These are phyloP conservation scores for Cucurbita argyrosperma DNA, from an alignment of 306 rosid genomes.

Conservation along the genomic window DNA sequence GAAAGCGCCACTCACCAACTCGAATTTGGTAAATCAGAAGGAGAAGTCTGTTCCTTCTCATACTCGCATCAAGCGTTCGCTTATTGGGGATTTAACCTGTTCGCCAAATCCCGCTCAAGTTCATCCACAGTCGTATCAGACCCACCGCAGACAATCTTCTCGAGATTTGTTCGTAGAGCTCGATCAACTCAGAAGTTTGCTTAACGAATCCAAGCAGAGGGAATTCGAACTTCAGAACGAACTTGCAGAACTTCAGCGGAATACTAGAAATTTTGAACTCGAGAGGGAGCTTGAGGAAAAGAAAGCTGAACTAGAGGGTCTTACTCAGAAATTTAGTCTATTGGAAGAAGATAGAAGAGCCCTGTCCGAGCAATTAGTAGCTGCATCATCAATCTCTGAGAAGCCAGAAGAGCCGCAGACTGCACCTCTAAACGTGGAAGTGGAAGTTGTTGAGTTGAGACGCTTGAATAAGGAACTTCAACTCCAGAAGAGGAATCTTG, in stretches of 20 bases:
- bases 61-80: conserved; percentile 62
- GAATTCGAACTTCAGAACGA: conserved; percentile 72
- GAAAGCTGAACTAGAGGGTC: conserved; percentile 37
- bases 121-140: conserved; percentile 45
- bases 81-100: conserved; percentile 67
- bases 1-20: conserved; percentile 34
- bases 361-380: conserved; percentile 39
- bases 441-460: conserved; percentile 81
- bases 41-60: conserved; percentile 39
- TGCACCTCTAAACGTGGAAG: conserved; percentile 34
- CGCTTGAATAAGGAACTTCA: conserved; percentile 84
- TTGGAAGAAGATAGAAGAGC: conserved; percentile 51
- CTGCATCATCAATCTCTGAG: conserved; percentile 18
- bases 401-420: conserved; percentile 21
- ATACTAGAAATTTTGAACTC: conserved; percentile 21
- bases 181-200: conserved; percentile 65
- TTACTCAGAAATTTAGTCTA: conserved; percentile 27
- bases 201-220: conserved; percentile 75
- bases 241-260: conserved; percentile 39
- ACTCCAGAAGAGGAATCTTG: conserved; percentile 72
- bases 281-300: conserved; percentile 32
- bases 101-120: conserved; percentile 43
- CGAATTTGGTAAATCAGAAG: conserved; percentile 32
- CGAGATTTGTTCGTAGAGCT: conserved; percentile 78
- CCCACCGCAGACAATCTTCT: conserved; percentile 84